phyloP scores from a whole-genome alignment of 1,284 basidiomycete species.

The Fistulinella staudtii region DNA sequence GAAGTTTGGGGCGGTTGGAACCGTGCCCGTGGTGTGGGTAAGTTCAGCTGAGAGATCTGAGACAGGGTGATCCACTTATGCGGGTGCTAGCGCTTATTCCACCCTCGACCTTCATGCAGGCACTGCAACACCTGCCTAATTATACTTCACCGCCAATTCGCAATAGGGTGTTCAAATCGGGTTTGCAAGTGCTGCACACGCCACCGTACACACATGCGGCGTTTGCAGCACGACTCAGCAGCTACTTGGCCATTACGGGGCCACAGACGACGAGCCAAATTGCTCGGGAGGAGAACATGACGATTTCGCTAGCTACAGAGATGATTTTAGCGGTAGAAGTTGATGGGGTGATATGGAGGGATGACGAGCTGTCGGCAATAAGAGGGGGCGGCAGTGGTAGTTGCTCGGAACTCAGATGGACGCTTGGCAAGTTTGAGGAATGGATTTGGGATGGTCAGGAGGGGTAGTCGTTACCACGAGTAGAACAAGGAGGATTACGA shows the following conservation, averaged over 20 bases:
- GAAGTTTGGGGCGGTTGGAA: conserved; percentile 99
- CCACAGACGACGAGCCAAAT: conserved; percentile 60
- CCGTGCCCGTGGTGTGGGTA: conserved; percentile 88
- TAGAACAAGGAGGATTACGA: conserved; percentile 9
- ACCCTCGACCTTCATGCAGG: conserved; percentile 76
- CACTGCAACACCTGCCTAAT: conserved; percentile 63
- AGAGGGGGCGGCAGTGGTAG: conserved; percentile 34
- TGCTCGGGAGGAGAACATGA: conserved; percentile 63
- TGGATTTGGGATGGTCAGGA: conserved; percentile 67
- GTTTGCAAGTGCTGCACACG: conserved; percentile 81
- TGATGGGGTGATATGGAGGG: conserved; percentile 66
- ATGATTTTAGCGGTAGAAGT: conserved; percentile 71
- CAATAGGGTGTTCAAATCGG: conserved; percentile 63
- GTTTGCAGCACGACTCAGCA: conserved; percentile 63
- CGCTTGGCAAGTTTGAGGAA: conserved; percentile 57
- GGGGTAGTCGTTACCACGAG: neutral
- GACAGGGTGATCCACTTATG: neutral
- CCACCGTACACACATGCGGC: conserved; percentile 65
- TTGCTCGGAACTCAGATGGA: conserved; percentile 32
- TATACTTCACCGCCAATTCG: conserved; percentile 71
- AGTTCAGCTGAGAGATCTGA: conserved; percentile 28
- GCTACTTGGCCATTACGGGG: conserved; percentile 46
- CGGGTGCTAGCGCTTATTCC: conserved; percentile 71
- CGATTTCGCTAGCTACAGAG: conserved; percentile 68
- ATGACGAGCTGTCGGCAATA: conserved; percentile 55